Evolutionary conservation across 192 early-diverging fungal genomes (phyloP).

Genomic region (Gonapodya prolifera): DNA sequence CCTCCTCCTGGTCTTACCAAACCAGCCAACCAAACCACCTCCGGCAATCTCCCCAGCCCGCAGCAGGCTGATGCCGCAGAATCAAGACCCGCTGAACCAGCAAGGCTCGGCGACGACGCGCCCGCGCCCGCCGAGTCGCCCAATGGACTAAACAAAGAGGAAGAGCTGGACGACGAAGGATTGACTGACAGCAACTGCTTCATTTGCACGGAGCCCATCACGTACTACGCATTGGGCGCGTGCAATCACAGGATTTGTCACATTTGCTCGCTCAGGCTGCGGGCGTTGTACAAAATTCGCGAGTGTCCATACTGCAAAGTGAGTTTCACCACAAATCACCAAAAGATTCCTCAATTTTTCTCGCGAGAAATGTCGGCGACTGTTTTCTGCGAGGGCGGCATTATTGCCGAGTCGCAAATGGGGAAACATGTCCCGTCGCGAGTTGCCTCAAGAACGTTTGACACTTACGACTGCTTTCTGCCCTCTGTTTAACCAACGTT

Average conservation of each 20-base stretch:
- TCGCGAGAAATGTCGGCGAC: too few species aligned
- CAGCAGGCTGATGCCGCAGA: neutral
- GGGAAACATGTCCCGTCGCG: neutral
- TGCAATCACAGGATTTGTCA: conserved; percentile 95
- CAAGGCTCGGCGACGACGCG: neutral
- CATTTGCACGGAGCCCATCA: conserved; percentile 79
- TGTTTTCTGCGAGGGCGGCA: conserved; percentile 8
- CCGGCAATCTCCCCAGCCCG: too few species aligned
- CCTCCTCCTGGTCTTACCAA: neutral
- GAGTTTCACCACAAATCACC: too few species aligned
- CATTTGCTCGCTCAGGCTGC: conserved; percentile 75
- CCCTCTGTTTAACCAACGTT: neutral
- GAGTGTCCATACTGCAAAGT: conserved; percentile 89
- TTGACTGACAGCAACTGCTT: conserved; percentile 36
- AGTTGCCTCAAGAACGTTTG: conserved; percentile 8
- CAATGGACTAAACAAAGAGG: neutral
- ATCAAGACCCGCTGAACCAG: neutral
- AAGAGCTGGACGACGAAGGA: neutral
- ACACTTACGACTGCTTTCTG: conserved; percentile 2
- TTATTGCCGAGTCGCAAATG: conserved; percentile 8
- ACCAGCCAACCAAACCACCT: neutral
- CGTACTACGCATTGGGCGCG: conserved; percentile 66
- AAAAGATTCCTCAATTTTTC: too few species aligned
- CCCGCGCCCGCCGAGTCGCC: neutral
- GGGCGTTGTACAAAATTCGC: conserved; percentile 75